Evolutionary conservation across 371 early-diverging fungal species (phyloP), one percentile per base, ranked within the genome.

Genomic region (Circinella minor): DNA sequence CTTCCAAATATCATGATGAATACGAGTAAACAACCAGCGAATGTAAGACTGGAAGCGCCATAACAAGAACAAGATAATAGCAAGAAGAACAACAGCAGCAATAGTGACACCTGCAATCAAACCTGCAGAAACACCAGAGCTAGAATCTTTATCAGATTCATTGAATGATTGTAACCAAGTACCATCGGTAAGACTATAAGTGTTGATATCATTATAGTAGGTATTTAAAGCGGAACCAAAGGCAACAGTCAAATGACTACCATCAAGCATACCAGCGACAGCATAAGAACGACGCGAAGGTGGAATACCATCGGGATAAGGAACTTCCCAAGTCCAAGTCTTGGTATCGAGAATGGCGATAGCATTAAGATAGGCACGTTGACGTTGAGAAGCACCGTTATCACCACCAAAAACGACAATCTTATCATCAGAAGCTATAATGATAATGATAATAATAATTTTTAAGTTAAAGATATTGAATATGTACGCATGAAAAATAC

Each of bases 1-100:
- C 64, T 80, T 78, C 84, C 84, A 84, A 46, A 84, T 80, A 69
- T 84, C 84, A 34, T 70, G 55, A 37, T 84, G 84, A 37, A 84
- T 78, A 36, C 78, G 80, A 11, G 62, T 67, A 43, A 76, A 70
- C 15, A 84, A 61, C 79, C 77, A 80, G 38, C 79, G 73, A 43
- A 79, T 64, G 63, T 80, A 84, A 7, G 74, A 63, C 59, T 80
- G 75, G 75, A 81, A 84, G 36, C 75, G 75, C 82, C 82, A 84
- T 14, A 84, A 63, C 46, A 81, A 66, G 79, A 84, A 84, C 18
- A 80, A 43, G 55, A 80, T 71, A 36, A 84, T 77, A 38, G 74
- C 71, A 13, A 75, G 47, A 4, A 84, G 64, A 10, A 79, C 77
- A 5, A 76, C 77, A 65, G 69, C 76, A 60, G 80, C 84, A 54